Base-by-base conservation (phyloP, 164 flowering plant species). In the Sedum album region DNA sequence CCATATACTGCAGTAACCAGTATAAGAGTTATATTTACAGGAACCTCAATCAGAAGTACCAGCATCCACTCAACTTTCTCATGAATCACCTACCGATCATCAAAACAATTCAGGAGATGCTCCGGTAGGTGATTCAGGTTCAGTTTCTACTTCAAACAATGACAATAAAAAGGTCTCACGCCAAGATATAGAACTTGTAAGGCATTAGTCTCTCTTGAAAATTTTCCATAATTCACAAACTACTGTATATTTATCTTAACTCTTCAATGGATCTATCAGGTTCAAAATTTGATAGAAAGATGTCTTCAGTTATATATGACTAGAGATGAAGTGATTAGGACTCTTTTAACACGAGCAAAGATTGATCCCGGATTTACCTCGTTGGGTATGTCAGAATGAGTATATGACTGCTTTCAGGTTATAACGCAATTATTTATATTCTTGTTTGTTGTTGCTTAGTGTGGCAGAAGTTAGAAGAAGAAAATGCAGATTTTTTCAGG, bases 391-490 rank as follows among this genome's bases (percentile, higher is more conserved):
- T 42, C 48, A 68, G 69, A 53, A 30, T n/a, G 30, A 35, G 31
- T 69, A 21, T 46, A 51, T 28, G 60, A 36, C 8, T 26, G 36
- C 62, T 63, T n/a, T 9, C 26, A 9, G n/a, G 20, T 21, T 41
- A 35, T 3, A 46, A 21, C 41, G 25, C 33, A 25, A 44, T 25
- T 42, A 20, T 14, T 70, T 28, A 15, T 38, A 68, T 75, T 66
- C 6, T 31, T 55, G 17, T 66, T 74, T 66, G 70, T 8, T 68
- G 69, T 71, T 30, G 65, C 70, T 28, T 77, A 94, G 99, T 94
- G 10, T 94, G 99, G 99, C 97, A 94, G 88, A 94, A 94, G 79
- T 67, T 91, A 80, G 97, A 94, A 82, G 97, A 94, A 80, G 96
- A 91, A 80, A 94, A 94, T 85, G 86, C 91, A 10, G 99, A 91